Evolutionary conservation across 1,139 yeast species (phyloP).

Genomic region (Geotrichum phurueaensis): DNA sequence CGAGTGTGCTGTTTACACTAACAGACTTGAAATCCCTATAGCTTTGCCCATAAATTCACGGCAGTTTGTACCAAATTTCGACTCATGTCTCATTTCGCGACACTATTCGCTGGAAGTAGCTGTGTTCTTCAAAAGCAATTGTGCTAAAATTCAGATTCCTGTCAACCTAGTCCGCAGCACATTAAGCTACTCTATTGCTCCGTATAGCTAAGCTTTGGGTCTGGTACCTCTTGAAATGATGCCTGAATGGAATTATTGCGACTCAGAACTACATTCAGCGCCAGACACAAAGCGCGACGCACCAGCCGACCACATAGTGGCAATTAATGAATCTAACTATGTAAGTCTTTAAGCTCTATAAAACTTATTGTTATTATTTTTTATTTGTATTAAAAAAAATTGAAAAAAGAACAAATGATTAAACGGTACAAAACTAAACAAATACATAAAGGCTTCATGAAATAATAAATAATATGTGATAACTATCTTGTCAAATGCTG

Average conservation of each 20-base stretch:
- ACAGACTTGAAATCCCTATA: not conserved
- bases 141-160: not conserved
- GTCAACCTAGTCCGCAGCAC: not conserved
- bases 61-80: slow-evolving; percentile 3
- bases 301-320: not conserved
- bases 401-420: not conserved
- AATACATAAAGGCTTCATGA: not conserved
- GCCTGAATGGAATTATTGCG: not conserved
- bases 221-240: not conserved
- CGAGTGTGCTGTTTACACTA: not conserved
- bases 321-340: not conserved
- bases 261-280: not conserved
- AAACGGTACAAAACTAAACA: not conserved
- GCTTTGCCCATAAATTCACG: not conserved
- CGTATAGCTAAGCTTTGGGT: not conserved
- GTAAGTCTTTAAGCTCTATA: too few relatives aligned
- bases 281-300: not conserved
- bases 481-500: not conserved
- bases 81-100: slow-evolving; percentile 5
- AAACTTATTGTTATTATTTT: not conserved
- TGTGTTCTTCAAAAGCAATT: not conserved
- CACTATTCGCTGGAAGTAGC: not conserved
- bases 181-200: not conserved
- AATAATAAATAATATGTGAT: not conserved
- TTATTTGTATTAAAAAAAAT: not conserved